phyloP scores from a whole-genome alignment of 1,284 basidiomycete species.

The Prillingera fragicola region DNA sequence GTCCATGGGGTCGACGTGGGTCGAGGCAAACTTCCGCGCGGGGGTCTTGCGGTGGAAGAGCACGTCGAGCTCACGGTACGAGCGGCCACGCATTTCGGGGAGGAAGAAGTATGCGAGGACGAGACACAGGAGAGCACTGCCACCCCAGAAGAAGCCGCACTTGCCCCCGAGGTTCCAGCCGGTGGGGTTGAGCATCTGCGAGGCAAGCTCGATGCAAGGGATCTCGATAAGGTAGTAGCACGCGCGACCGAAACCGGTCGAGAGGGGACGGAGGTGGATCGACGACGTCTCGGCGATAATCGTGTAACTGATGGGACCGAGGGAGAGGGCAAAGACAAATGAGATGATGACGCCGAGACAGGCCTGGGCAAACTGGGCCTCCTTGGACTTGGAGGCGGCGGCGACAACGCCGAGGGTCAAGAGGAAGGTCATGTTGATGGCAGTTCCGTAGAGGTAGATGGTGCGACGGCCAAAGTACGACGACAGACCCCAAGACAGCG shows the following conservation, averaged over 20 bases:
- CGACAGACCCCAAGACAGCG: conserved; percentile 38
- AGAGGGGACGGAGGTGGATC: conserved; percentile 34
- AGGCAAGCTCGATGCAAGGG: conserved; percentile 30
- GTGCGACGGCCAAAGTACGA: conserved; percentile 34
- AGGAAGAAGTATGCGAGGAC: conserved; percentile 32
- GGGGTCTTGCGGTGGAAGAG: conserved; percentile 41
- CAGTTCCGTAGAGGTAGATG: conserved; percentile 35
- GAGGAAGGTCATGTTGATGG: conserved; percentile 10
- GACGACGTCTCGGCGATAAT: conserved; percentile 40
- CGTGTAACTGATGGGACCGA: conserved; percentile 29
- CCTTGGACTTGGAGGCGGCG: background rate
- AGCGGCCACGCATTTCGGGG: conserved; percentile 47
- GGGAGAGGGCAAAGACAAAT: conserved; percentile 20
- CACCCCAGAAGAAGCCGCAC: conserved; percentile 46
- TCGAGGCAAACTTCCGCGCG: conserved; percentile 43
- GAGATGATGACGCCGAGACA: background rate
- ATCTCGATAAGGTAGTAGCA: conserved; percentile 38
- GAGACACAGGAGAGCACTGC: conserved; percentile 19
- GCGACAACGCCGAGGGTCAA: conserved; percentile 1
- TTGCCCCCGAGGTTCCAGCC: conserved; percentile 34
- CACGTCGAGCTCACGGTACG: conserved; percentile 46
- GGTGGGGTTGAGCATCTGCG: conserved; percentile 35
- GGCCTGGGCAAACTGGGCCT: conserved; percentile 1
- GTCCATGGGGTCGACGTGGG: conserved; percentile 20
- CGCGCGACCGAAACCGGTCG: conserved; percentile 36